Percentiles rank a stretch among this genome's conserved stretches.
These are phyloP conservation scores for Conringia planisiliqua DNA, from an alignment of 345 rosid genomes.

Conservation along the genomic window DNA sequence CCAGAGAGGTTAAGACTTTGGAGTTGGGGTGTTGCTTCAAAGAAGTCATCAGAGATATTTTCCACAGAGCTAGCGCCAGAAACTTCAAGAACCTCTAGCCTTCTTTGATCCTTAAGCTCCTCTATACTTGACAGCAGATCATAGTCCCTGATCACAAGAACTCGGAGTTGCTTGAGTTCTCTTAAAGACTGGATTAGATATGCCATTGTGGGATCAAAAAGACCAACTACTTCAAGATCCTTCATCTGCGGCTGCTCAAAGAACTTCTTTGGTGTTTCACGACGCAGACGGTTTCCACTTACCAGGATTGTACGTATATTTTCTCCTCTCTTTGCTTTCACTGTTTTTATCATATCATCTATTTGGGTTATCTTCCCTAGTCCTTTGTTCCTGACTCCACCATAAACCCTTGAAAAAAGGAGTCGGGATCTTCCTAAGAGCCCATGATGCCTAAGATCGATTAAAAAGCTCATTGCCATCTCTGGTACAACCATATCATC, in stretches of 20 bases:
- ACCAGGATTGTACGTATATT: conserved; percentile 33
- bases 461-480: conserved; percentile 16
- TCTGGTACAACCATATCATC: conserved; percentile 40
- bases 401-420: conserved; percentile 30
- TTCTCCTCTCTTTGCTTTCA: background rate
- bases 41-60: conserved; percentile 27
- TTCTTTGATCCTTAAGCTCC: conserved; percentile 6
- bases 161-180: conserved; percentile 19
- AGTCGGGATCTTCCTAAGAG: conserved; percentile 23
- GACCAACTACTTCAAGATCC: conserved; percentile 32
- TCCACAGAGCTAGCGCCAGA: conserved; percentile 39
- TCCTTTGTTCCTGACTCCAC: conserved; percentile 11
- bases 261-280: conserved; percentile 19
- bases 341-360: conserved; percentile 49
- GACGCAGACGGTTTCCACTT: conserved; percentile 38
- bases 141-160: conserved; percentile 47
- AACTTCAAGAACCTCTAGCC: conserved; percentile 46
- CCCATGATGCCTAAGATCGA: conserved; percentile 29
- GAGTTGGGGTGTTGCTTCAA: conserved; percentile 14
- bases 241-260: conserved; percentile 12
- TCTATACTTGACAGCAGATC: conserved; percentile 15
- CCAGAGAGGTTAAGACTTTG: conserved; percentile 50
- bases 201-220: conserved; percentile 35
- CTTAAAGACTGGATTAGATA: background rate
- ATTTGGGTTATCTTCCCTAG: conserved; percentile 36